Conservation (phyloP, 345 rosid genomes). For the Excoecaria cochinchinensis region DNA sequence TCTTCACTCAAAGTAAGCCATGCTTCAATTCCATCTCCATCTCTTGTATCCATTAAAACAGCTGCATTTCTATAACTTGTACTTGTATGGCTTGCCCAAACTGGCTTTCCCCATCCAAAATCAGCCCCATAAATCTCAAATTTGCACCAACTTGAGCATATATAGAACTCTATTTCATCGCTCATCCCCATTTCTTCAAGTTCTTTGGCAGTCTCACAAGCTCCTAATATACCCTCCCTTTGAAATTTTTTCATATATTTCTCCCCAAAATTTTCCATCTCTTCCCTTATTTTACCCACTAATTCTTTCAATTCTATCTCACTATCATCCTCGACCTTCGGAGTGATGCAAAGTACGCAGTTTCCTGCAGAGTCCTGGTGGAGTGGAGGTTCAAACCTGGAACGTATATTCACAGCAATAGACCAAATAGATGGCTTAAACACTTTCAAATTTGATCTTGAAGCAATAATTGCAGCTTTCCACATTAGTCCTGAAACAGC, state of each 20-base stretch:
- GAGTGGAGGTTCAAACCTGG: constrained; percentile 6
- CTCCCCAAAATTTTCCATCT: constrained; percentile 3
- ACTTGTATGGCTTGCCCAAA: neutral
- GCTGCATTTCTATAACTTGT: neutral
- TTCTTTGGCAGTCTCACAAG: neutral
- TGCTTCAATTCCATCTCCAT: constrained; percentile 20
- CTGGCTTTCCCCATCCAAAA: constrained; percentile 23
- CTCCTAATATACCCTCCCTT: neutral
- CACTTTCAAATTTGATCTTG: neutral
- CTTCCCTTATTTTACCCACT: constrained; percentile 13
- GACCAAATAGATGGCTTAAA: constrained; percentile 4
- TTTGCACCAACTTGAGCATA: constrained; percentile 19
- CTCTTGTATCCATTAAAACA: constrained; percentile 14
- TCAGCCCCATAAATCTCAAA: constrained; percentile 5
- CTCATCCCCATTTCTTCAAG: neutral
- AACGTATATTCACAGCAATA: constrained; percentile 15
- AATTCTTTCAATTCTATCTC: neutral
- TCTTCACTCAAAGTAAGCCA: constrained; percentile 13
- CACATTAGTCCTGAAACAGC: constrained; percentile 14
- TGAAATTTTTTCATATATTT: neutral
- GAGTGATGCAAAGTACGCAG: neutral
- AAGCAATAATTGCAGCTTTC: constrained; percentile 15
- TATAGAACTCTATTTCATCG: constrained; percentile 1
- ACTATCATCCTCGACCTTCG: neutral
- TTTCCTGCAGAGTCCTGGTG: constrained; percentile 15